These are phyloP conservation scores for Monascus purpureus DNA, from an alignment of 495 filamentous ascomycete genomes.

Conservation along the genomic window DNA sequence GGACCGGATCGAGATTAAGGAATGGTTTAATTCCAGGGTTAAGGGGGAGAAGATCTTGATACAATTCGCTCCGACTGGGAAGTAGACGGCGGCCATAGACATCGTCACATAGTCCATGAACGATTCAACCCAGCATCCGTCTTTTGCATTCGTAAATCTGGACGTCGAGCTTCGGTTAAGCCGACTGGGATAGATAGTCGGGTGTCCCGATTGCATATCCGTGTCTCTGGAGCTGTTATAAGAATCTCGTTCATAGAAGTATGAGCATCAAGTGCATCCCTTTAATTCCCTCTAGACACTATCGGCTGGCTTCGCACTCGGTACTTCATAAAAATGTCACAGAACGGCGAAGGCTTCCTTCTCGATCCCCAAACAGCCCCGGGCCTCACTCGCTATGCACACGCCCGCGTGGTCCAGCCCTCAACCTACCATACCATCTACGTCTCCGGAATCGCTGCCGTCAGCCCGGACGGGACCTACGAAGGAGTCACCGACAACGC, in stretches of 20 bases:
- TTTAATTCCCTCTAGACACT: too few species aligned
- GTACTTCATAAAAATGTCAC: constrained; percentile 15
- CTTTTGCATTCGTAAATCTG: too few species aligned
- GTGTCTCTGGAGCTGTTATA: too few species aligned
- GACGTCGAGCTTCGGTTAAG: too few species aligned
- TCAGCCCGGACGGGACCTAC: constrained; percentile 7
- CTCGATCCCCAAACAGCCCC: constrained; percentile 14
- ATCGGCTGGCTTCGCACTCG: too few species aligned
- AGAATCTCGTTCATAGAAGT: too few species aligned
- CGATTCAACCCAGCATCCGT: too few species aligned
- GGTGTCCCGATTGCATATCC: too few species aligned
- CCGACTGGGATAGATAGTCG: too few species aligned
- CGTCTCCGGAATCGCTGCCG: constrained; percentile 16
- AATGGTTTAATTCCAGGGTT: constrained; percentile 37
- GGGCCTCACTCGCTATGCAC: constrained; percentile 14
- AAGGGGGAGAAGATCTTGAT: constrained; percentile 15
- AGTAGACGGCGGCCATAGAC: too few species aligned
- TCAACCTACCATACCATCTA: constrained; percentile 20
- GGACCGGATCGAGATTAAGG: constrained; percentile 25
- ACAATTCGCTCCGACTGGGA: constrained; percentile 2
- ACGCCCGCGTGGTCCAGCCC: constrained; percentile 17
- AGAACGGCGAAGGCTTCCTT: constrained; percentile 20
- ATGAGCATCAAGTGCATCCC: too few species aligned
- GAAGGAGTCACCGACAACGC: constrained; percentile 16
- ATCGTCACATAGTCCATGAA: too few species aligned